Evolutionary conservation across 2,329 filamentous ascomycete genomes (phyloP).

Genomic region (Fusarium poae): DNA sequence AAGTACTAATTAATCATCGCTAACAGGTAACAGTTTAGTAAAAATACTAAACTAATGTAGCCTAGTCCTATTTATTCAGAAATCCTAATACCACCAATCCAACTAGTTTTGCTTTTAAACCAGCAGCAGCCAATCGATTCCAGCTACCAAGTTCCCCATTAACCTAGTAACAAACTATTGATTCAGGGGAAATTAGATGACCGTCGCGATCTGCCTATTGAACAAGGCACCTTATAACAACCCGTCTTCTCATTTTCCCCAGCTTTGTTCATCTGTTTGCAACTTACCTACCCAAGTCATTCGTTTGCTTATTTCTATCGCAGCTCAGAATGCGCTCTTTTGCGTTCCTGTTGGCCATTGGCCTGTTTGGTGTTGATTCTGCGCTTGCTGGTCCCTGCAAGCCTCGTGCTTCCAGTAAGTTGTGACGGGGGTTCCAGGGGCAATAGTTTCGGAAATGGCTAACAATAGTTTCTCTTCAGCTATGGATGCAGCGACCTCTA

Average conservation of each 20-base stretch:
- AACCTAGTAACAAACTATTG: not conserved
- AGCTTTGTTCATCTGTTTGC: not conserved
- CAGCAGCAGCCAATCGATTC: not conserved
- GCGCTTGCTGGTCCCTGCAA: slow-evolving; percentile 5
- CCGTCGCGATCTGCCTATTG: not conserved
- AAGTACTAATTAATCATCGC: too few relatives aligned
- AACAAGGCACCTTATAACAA: not conserved
- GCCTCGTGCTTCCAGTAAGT: not conserved
- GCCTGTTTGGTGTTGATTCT: not conserved
- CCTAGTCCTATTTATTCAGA: not conserved
- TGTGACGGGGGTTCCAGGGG: accelerated
- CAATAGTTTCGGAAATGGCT: not conserved
- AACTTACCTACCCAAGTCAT: not conserved
- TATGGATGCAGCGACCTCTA: not conserved
- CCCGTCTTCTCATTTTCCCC: accelerated
- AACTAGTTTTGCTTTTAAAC: not conserved
- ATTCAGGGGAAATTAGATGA: not conserved
- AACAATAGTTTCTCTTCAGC: not conserved
- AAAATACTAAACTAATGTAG: not conserved
- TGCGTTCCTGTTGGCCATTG: not conserved
- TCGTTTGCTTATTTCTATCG: not conserved
- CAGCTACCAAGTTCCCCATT: not conserved
- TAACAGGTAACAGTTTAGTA: not conserved
- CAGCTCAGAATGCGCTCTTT: not conserved
- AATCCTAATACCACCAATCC: not conserved